A percentile compares a stretch with the other conserved stretches of the same genome.
Evolutionary conservation across 805 yeast species (phyloP).

Genomic region (Lipomyces sp.): DNA sequence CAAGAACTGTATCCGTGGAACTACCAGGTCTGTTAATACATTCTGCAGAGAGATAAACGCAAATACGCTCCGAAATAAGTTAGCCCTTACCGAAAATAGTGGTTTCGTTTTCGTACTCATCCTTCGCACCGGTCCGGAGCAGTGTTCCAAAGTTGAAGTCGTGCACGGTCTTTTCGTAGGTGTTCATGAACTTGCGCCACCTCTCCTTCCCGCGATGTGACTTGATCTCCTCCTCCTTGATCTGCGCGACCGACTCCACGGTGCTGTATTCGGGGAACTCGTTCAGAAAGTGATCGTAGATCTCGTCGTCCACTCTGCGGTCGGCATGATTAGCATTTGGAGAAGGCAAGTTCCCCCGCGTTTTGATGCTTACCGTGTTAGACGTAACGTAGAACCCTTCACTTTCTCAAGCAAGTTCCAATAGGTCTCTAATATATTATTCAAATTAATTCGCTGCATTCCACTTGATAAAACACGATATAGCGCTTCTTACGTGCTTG

Average conservation of each 20-base stretch:
- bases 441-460: not conserved
- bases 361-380: slow-evolving; percentile 33
- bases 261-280: slow-evolving; percentile 88
- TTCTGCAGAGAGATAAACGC: not conserved
- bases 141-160: slow-evolving; percentile 96
- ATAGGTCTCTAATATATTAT: slow-evolving; percentile 67
- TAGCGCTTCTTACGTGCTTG: slow-evolving; percentile 73
- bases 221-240: slow-evolving; percentile 81
- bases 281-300: slow-evolving; percentile 44
- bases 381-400: slow-evolving; percentile 73
- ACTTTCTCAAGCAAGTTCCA: slow-evolving; percentile 74
- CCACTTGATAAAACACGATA: not conserved
- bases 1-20: slow-evolving; percentile 87
- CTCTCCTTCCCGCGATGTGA: slow-evolving; percentile 70
- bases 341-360: not conserved
- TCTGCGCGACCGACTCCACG: slow-evolving; percentile 48
- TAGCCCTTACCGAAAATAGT: slow-evolving; percentile 62
- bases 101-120: slow-evolving; percentile 75
- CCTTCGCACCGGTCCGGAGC: slow-evolving; percentile 65
- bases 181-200: slow-evolving; percentile 86
- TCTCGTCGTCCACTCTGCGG: slow-evolving; percentile 40
- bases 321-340: not conserved
- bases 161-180: slow-evolving; percentile 72
- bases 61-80: not conserved
- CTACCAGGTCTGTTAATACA: slow-evolving; percentile 6